phyloP scores from a whole-genome alignment of 495 filamentous ascomycete species.

The Aspergillus biplanus region DNA sequence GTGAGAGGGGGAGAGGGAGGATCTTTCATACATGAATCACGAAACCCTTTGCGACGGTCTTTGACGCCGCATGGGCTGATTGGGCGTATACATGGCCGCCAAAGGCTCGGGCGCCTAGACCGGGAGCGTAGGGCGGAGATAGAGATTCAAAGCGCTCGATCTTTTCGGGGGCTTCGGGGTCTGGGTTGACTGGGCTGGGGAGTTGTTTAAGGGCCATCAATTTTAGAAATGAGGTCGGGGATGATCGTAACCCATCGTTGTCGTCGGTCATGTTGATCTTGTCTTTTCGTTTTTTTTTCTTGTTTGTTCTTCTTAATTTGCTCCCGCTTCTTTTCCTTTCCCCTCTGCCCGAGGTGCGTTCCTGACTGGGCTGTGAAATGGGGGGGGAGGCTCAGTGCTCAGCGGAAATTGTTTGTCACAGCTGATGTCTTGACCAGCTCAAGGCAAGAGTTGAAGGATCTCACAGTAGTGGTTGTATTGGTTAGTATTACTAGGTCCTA shows the following conservation, averaged over 20 bases:
- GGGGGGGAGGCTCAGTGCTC: not conserved
- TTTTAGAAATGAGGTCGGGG: constrained; percentile 32
- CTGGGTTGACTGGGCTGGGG: constrained; percentile 12
- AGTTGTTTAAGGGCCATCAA: constrained; percentile 43
- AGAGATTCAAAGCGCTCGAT: constrained; percentile 40
- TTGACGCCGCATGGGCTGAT: constrained; percentile 62
- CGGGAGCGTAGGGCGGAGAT: constrained; percentile 37
- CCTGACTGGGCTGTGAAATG: not conserved
- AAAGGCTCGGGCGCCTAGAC: constrained; percentile 45
- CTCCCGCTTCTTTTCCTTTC: not conserved
- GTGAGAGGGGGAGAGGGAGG: not conserved
- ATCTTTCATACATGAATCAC: constrained; percentile 60
- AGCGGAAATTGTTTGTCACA: not conserved
- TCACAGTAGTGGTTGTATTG: no score
- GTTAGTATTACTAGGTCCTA: no score
- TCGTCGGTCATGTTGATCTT: constrained; percentile 5
- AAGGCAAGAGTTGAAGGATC: no score
- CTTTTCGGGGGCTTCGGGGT: constrained; percentile 29
- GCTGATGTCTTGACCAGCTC: no score
- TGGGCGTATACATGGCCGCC: constrained; percentile 74
- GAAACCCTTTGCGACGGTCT: constrained; percentile 54
- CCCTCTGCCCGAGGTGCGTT: not conserved
- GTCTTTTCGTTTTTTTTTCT: no score
- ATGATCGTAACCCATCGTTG: constrained; percentile 1
- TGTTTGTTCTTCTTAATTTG: no score